These are phyloP conservation scores for Saccharomycopsis selenospora DNA, from an alignment of 805 yeast genomes.

Conservation along the genomic window DNA sequence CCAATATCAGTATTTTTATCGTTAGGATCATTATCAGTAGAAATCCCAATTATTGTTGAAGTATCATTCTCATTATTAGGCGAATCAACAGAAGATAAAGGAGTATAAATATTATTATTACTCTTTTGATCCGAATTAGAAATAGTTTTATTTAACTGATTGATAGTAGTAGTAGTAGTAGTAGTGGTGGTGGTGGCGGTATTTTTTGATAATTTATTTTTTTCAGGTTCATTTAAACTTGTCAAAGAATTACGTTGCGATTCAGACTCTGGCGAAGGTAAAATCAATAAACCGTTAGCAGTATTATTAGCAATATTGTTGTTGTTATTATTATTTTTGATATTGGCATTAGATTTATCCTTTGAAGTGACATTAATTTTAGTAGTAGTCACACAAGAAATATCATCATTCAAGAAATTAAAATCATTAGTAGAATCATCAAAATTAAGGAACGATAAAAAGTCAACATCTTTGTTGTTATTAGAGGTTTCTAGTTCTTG, in stretches of 20 bases:
- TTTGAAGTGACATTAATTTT: slow-evolving; percentile 4
- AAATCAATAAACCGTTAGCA: not conserved
- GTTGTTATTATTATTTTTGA: not conserved
- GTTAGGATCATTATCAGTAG: not conserved
- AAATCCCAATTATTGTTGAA: not conserved
- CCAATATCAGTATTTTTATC: slow-evolving; percentile 13
- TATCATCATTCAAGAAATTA: not conserved
- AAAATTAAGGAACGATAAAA: slow-evolving; percentile 8
- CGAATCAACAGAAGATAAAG: slow-evolving; percentile 14
- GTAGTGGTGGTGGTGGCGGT: not conserved
- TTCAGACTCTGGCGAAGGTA: slow-evolving; percentile 5
- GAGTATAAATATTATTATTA: slow-evolving; percentile 4
- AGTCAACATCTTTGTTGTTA: slow-evolving; percentile 1
- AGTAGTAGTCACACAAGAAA: slow-evolving; percentile 4
- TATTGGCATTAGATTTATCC: not conserved
- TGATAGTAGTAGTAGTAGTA: not conserved
- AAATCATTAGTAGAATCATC: slow-evolving; percentile 3
- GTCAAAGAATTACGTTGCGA: not conserved
- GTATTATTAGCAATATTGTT: not conserved
- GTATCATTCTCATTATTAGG: slow-evolving; percentile 5
- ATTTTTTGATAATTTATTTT: not conserved
- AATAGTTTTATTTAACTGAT: not conserved
- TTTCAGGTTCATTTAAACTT: not conserved
- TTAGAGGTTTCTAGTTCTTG: not conserved
- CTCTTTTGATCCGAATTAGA: not conserved